A percentile compares a stretch with the other conserved stretches of the same genome.
phyloP scores from a whole-genome alignment of 768 basidiomycete genomes.

The Auricularia sp. region DNA sequence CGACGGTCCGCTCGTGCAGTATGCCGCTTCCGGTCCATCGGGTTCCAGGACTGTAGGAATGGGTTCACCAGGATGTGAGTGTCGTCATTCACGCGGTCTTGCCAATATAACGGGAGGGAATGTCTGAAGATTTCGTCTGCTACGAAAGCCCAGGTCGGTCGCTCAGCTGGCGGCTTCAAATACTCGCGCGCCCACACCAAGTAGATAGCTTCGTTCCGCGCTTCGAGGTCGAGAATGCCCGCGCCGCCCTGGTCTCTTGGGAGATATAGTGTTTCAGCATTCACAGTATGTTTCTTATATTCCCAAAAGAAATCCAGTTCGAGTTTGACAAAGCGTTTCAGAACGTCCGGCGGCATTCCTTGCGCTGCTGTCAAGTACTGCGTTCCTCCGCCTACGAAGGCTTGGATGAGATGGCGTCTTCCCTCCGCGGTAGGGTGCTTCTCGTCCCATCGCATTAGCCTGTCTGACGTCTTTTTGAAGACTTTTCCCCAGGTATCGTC shows the following conservation, averaged over 20 bases:
- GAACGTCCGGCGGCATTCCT: not conserved
- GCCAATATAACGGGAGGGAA: too few species aligned
- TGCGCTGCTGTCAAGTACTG: not conserved
- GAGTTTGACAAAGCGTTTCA: not conserved
- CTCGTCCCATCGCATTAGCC: too few species aligned
- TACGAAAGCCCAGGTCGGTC: not conserved
- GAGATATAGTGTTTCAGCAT: not conserved
- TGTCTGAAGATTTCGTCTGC: not conserved
- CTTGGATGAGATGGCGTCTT: not conserved
- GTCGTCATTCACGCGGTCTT: too few species aligned
- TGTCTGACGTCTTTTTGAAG: too few species aligned
- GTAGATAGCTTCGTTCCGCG: not conserved
- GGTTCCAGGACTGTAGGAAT: too few species aligned
- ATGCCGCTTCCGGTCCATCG: too few species aligned
- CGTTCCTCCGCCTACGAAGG: not conserved
- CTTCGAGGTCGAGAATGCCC: not conserved
- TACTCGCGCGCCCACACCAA: not conserved
- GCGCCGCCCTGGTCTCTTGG: not conserved
- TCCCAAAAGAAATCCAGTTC: not conserved
- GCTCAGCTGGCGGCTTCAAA: not conserved
- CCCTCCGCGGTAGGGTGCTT: not conserved
- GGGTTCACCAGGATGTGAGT: too few species aligned
- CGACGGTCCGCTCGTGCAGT: too few species aligned
- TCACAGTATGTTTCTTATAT: not conserved
- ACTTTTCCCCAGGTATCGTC: constrained; percentile 1